Evolutionary conservation across 768 basidiomycete genomes (phyloP), one percentile per base, ranked within the genome.

Genomic region (Psilocybe tampanensis): DNA sequence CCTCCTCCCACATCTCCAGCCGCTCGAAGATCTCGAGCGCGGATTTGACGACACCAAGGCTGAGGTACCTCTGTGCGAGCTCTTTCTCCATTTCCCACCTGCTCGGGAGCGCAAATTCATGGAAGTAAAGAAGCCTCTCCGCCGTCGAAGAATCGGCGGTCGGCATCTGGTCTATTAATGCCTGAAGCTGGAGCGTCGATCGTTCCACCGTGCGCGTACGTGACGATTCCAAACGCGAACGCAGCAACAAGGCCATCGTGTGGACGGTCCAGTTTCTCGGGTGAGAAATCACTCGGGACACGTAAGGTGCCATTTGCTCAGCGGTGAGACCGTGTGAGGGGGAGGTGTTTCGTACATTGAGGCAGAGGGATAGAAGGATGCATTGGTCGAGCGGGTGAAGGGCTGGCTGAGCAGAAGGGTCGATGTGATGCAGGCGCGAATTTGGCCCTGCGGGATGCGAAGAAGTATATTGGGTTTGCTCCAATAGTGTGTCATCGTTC

Each of bases 1-100:
- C 95, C 61, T 98, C 93, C 74, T 97, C 97, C 95, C 95, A 99
- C 94, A 98, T 94, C 74, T 98, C 95, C 58, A 98, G 77, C 33
- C 92, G 82, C 73, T 94, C 90, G 67, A 94, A 98, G 54, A 98
- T 95, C 70, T 91, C 95, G 47, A 98, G 76, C 0, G 97, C 95
- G 4, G 92, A 94, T 63, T 88, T 88, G 57, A 91, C 80, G 54
- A 96, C 94, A 15, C 97, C 97, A 47, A 98, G 78, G 44, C 85
- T 81, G 61, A 95, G 75, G 74, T 90, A 95, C 52, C 93, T 84
- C 62, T 80, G 71, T 1, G 94, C 97, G 21, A 99, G 81, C 71
- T 99, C 97, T 41, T 83, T 81, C 68, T 98, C 93, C 78, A 98
- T 82, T 66, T 92, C 92, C 97, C 97, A 99, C 64, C 86, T 89